Evolutionary conservation across 169 alveolate species (phyloP).

Genomic region (Cryptosporidium parvum): DNA sequence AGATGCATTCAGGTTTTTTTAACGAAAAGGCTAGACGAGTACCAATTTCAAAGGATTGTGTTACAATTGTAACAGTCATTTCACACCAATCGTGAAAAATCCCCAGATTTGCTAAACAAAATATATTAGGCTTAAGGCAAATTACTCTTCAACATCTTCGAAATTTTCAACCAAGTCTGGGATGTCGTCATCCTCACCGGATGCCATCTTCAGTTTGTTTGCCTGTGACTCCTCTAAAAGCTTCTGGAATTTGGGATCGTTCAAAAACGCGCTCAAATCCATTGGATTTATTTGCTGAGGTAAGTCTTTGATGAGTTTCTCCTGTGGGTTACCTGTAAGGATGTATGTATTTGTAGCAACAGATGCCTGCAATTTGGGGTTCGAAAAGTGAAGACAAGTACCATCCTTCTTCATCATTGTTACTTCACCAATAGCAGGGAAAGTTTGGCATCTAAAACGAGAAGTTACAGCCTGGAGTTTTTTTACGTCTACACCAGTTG

Average conservation of each 20-base stretch:
- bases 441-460: constrained; percentile 93
- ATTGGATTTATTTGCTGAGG: constrained; percentile 85
- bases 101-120: not conserved
- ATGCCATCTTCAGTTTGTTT: constrained; percentile 10
- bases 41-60: not conserved
- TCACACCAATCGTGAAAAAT: constrained; percentile 4
- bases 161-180: constrained; percentile 87
- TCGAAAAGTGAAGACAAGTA: constrained; percentile 90
- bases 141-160: constrained; percentile 79
- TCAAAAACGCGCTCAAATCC: constrained; percentile 80
- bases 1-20: not conserved
- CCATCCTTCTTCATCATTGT: constrained; percentile 95
- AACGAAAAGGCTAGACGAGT: not conserved
- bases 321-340: constrained; percentile 92
- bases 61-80: constrained; percentile 1
- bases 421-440: constrained; percentile 95
- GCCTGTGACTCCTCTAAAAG: constrained; percentile 74
- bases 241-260: constrained; percentile 78
- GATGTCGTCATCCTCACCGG: constrained; percentile 77
- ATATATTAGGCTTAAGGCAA: not conserved
- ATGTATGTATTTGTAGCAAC: constrained; percentile 94
- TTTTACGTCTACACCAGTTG: constrained; percentile 91
- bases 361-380: constrained; percentile 94
- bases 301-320: constrained; percentile 86
- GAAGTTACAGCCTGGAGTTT: constrained; percentile 91